These are phyloP conservation scores for Clitocybe nebularis DNA, from an alignment of 1,284 basidiomycete genomes.

Conservation along the genomic window DNA sequence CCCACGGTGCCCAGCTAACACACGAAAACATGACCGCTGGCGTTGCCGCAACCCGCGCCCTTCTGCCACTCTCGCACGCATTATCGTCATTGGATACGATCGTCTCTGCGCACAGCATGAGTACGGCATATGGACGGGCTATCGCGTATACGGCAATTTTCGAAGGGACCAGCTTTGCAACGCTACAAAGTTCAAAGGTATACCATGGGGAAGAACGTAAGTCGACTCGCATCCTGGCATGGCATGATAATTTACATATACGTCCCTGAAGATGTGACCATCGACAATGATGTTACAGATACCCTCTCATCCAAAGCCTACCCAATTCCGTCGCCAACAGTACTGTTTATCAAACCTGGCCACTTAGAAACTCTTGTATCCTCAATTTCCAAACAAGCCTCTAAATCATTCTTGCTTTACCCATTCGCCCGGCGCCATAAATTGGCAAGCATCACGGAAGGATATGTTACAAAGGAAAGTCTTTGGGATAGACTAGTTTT, in stretches of 20 bases:
- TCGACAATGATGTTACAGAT: slow-evolving; percentile 39
- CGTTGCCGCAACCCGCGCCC: slow-evolving; percentile 62
- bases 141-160: slow-evolving; percentile 73
- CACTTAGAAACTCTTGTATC: slow-evolving; percentile 52
- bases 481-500: slow-evolving; percentile 77
- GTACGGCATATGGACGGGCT: slow-evolving; percentile 67
- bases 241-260: too few relatives aligned
- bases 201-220: slow-evolving; percentile 44
- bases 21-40: slow-evolving; percentile 79
- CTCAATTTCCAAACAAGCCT: slow-evolving; percentile 49
- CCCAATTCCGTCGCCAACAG: slow-evolving; percentile 63
- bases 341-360: slow-evolving; percentile 57
- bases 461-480: slow-evolving; percentile 69
- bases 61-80: slow-evolving; percentile 61
- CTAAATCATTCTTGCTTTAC: slow-evolving; percentile 47
- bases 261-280: too few relatives aligned
- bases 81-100: slow-evolving; percentile 69
- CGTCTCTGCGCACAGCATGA: slow-evolving; percentile 66
- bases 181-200: slow-evolving; percentile 51
- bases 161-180: slow-evolving; percentile 69
- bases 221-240: too few relatives aligned
- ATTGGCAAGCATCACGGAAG: slow-evolving; percentile 56
- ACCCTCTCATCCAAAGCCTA: slow-evolving; percentile 42
- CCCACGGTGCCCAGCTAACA: slow-evolving; percentile 63
- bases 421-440: slow-evolving; percentile 73